Conservation (phyloP, 2,329 filamentous ascomycete genomes). For the Shiraia bambusicola region DNA sequence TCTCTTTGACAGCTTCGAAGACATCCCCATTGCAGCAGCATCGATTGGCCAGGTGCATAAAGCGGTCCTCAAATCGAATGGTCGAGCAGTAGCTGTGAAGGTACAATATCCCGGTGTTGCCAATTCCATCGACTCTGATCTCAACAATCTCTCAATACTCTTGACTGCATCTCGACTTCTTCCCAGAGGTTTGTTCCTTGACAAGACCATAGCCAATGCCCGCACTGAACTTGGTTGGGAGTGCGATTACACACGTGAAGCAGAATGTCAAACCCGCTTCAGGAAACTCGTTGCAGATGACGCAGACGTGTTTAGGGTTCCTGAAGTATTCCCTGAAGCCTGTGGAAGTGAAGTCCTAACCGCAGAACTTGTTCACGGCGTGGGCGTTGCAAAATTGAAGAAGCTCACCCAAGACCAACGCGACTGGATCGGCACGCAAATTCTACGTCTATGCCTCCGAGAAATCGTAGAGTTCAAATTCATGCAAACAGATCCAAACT, state of each 20-base stretch:
- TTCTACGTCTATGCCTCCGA: constrained; percentile 85
- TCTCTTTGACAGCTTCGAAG: constrained; percentile 81
- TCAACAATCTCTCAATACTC: constrained; percentile 89
- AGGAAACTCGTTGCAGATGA: constrained; percentile 74
- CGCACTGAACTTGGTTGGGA: constrained; percentile 92
- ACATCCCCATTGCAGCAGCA: constrained; percentile 88
- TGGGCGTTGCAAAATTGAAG: constrained; percentile 78
- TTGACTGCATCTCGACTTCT: constrained; percentile 87
- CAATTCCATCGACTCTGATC: constrained; percentile 91
- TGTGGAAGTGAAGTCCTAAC: constrained; percentile 86
- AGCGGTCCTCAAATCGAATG: constrained; percentile 73
- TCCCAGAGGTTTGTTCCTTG: constrained; percentile 87
- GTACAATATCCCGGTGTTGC: constrained; percentile 97
- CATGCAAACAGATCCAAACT: constrained; percentile 99
- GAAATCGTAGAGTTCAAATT: constrained; percentile 94
- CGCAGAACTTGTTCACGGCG: constrained; percentile 86
- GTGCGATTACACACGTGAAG: constrained; percentile 91
- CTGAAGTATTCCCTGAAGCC: constrained; percentile 73
- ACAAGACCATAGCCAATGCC: constrained; percentile 97
- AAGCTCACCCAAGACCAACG: constrained; percentile 78
- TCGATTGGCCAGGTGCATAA: constrained; percentile 97
- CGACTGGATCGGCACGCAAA: constrained; percentile 95
- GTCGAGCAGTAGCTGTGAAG: constrained; percentile 84
- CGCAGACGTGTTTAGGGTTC: constrained; percentile 73
- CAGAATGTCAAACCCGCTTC: constrained; percentile 76